Percentiles rank a stretch among this genome's conserved stretches.
Evolutionary conservation across 2,329 filamentous ascomycete genomes (phyloP).

Genomic region (Beauveria asiatica): DNA sequence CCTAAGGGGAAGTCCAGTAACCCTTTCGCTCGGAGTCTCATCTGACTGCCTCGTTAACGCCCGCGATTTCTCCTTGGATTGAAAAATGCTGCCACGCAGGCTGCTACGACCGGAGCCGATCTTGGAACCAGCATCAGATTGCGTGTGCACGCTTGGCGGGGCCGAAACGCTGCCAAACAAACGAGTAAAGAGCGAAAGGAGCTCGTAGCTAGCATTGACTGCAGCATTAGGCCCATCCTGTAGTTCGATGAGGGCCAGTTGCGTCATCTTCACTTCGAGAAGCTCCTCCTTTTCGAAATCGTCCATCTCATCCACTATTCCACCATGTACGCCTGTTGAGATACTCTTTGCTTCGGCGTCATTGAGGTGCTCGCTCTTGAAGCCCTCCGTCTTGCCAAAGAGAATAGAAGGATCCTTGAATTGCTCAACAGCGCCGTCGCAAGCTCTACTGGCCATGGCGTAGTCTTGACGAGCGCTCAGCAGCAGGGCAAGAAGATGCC

Average conservation of each 20-base stretch:
- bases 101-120: conserved; percentile 65
- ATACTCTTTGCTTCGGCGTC: conserved; percentile 32
- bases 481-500: conserved; percentile 83
- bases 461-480: conserved; percentile 83
- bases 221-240: conserved; percentile 76
- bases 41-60: conserved; percentile 34
- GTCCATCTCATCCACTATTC: conserved; percentile 71
- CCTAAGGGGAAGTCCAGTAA: conserved; percentile 20
- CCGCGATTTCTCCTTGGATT: conserved; percentile 39
- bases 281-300: conserved; percentile 77
- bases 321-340: conserved; percentile 24
- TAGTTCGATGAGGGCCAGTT: conserved; percentile 74
- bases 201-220: conserved; percentile 79
- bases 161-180: conserved; percentile 57
- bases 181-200: conserved; percentile 71
- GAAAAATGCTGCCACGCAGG: conserved; percentile 69
- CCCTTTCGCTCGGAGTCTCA: conserved; percentile 29
- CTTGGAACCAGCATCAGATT: conserved; percentile 54
- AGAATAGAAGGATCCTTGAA: conserved; percentile 65
- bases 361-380: conserved; percentile 60
- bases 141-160: conserved; percentile 34
- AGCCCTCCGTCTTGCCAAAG: conserved; percentile 53
- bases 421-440: conserved; percentile 85
- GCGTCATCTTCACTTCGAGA: conserved; percentile 93
- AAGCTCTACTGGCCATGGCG: conserved; percentile 68